These are phyloP conservation scores for Zostera marina DNA, from an alignment of 116 monocot genomes.

Conservation along the genomic window DNA sequence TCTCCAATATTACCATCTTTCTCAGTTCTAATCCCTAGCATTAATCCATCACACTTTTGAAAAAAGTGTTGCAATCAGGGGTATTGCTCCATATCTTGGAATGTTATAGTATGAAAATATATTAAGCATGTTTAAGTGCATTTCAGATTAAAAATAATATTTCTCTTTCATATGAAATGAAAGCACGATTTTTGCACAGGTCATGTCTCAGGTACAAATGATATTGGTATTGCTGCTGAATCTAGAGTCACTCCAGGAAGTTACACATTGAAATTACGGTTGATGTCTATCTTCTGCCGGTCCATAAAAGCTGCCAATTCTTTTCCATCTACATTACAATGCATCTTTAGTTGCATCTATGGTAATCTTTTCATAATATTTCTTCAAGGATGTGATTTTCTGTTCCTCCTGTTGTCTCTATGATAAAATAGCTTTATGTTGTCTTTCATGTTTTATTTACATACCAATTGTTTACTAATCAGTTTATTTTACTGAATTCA, in stretches of 20 bases:
- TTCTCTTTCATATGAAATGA: conserved; percentile 3
- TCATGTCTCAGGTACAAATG: conserved; percentile 37
- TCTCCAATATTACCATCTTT: too few species aligned
- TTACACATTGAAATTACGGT: conserved; percentile 39
- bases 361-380: conserved; percentile 24
- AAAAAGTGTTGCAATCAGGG: too few species aligned
- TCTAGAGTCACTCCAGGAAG: conserved; percentile 48
- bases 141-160: background rate
- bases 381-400: background rate
- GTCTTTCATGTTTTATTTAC: background rate
- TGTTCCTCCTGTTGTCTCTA: background rate
- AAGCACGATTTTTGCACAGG: background rate
- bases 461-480: background rate
- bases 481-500: too few species aligned
- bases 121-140: background rate
- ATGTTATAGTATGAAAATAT: too few species aligned
- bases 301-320: conserved; percentile 84
- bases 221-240: conserved; percentile 43
- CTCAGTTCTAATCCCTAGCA: too few species aligned
- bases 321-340: conserved; percentile 87
- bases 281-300: conserved; percentile 91
- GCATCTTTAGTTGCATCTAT: conserved; percentile 94
- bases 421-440: background rate
- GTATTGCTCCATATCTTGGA: too few species aligned
- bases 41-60: too few species aligned